Conservation (phyloP, 345 rosid genomes). For the Chamaenerion angustifolium region DNA sequence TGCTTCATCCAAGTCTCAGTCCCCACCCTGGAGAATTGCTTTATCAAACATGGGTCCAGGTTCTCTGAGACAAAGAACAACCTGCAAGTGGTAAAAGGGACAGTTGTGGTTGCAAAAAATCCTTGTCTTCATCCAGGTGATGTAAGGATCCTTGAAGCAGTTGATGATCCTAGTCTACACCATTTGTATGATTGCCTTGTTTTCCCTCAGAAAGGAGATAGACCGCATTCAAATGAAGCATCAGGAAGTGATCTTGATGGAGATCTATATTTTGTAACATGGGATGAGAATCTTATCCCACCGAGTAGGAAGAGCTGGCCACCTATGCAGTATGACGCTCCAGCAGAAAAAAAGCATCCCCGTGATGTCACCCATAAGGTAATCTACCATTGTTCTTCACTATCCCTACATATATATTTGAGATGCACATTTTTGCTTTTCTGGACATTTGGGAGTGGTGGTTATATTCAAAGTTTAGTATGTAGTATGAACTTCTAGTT, state of each 20-base stretch:
- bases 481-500: too few relatives aligned
- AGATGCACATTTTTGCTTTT: too few relatives aligned
- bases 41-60: conserved; percentile 62
- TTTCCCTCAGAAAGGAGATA: conserved; percentile 81
- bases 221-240: conserved; percentile 86
- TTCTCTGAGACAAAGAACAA: conserved; percentile 41
- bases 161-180: conserved; percentile 57
- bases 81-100: conserved; percentile 46
- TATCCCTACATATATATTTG: not conserved
- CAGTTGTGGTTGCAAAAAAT: conserved; percentile 66
- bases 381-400: not conserved
- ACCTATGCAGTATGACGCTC: conserved; percentile 58
- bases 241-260: conserved; percentile 99
- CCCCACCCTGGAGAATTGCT: conserved; percentile 59
- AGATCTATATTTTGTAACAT: conserved; percentile 76
- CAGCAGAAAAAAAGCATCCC: conserved; percentile 13
- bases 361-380: conserved; percentile 59
- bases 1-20: conserved; percentile 81
- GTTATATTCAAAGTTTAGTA: too few relatives aligned
- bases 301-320: conserved; percentile 54
- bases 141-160: conserved; percentile 78
- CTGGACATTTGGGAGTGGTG: too few relatives aligned
- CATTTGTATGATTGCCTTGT: conserved; percentile 78
- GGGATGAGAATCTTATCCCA: conserved; percentile 86
- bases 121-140: conserved; percentile 97